These are phyloP conservation scores for Hemisphaericaspora xylofermentans DNA, from an alignment of 1,139 yeast genomes.

Conservation along the genomic window DNA sequence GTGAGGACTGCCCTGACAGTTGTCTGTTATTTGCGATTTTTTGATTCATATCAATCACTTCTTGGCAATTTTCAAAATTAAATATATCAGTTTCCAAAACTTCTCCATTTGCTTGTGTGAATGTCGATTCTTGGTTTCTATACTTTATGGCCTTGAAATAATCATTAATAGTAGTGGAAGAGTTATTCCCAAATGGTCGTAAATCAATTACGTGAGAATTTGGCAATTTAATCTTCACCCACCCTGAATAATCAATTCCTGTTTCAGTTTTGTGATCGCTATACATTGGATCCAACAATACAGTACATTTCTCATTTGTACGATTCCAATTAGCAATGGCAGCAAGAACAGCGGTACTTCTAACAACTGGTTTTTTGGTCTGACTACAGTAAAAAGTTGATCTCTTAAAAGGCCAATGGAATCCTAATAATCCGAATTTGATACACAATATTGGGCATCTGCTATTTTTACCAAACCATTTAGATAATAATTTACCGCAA, in stretches of 20 bases:
- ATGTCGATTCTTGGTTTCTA: slow-evolving; percentile 36
- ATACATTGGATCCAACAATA: slow-evolving; percentile 40
- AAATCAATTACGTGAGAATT: slow-evolving; percentile 42
- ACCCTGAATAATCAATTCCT: slow-evolving; percentile 33
- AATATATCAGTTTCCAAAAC: slow-evolving; percentile 25
- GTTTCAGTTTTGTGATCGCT: slow-evolving; percentile 31
- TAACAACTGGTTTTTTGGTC: slow-evolving; percentile 39
- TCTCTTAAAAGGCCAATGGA: slow-evolving; percentile 49
- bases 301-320: slow-evolving; percentile 26
- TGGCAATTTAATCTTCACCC: slow-evolving; percentile 36
- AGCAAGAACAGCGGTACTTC: slow-evolving; percentile 40
- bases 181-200: slow-evolving; percentile 28
- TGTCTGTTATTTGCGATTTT: slow-evolving; percentile 38
- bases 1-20: slow-evolving; percentile 37
- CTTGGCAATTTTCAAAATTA: slow-evolving; percentile 27
- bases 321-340: slow-evolving; percentile 39
- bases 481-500: slow-evolving; percentile 24
- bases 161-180: slow-evolving; percentile 23
- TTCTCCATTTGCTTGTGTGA: slow-evolving; percentile 34
- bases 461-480: slow-evolving; percentile 31
- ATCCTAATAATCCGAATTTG: slow-evolving; percentile 40
- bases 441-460: slow-evolving; percentile 31
- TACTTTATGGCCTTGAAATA: slow-evolving; percentile 42
- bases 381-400: slow-evolving; percentile 38
- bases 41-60: slow-evolving; percentile 33